These are phyloP conservation scores for Trichoderma afroharzianum DNA, from an alignment of 2,329 filamentous ascomycete species.

Conservation along the genomic window DNA sequence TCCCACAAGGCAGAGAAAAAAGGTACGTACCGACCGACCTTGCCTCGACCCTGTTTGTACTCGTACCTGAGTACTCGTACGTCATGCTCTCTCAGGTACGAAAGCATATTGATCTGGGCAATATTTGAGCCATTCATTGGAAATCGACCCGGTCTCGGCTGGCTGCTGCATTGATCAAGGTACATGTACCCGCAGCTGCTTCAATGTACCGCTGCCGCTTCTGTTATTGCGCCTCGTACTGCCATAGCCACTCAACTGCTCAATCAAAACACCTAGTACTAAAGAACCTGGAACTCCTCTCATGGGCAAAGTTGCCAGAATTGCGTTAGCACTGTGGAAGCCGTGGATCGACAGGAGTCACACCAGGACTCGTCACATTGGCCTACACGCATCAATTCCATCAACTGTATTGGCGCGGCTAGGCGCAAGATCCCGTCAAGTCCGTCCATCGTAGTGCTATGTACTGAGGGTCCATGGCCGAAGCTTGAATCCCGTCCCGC, in stretches of 20 bases:
- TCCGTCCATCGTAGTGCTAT: not conserved
- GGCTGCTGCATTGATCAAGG: not conserved
- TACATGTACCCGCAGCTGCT: conserved; percentile 2
- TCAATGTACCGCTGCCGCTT: not conserved
- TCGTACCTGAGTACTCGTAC: not conserved
- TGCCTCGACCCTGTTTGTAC: not conserved
- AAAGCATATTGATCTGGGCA: conserved; percentile 1
- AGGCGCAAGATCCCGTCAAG: not conserved
- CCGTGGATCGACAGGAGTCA: conserved; percentile 13
- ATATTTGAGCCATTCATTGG: not conserved
- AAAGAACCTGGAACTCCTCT: not conserved
- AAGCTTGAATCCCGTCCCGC: not conserved
- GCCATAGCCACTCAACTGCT: not conserved
- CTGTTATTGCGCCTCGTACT: not conserved
- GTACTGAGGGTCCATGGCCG: not conserved
- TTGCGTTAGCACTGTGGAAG: not conserved
- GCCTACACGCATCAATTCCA: not conserved
- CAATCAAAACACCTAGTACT: not conserved
- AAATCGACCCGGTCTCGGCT: not conserved
- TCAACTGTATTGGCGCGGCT: not conserved
- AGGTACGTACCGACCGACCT: not conserved
- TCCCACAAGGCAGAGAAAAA: not conserved
- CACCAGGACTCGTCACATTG: not conserved
- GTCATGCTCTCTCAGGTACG: conserved; percentile 10
- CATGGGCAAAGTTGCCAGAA: not conserved